Base-by-base conservation (phyloP, 2,329 filamentous ascomycete genomes). In the Coniochaeta prunicola region DNA sequence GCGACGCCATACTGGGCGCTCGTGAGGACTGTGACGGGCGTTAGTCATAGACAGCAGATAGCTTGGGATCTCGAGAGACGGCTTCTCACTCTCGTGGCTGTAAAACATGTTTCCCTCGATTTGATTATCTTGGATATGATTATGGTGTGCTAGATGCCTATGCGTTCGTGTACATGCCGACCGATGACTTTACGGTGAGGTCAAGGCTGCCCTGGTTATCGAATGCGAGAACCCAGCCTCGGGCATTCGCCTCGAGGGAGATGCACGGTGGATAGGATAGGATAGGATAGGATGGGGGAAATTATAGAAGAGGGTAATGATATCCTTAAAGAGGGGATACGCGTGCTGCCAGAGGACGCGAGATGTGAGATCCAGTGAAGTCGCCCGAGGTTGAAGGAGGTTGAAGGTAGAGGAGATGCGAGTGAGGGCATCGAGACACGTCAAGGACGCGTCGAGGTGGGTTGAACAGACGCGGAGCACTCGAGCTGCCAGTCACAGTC, bases 1-100 rank as follows among this genome's bases (percentile, higher is more conserved):
- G 93, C 89, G 59, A 99, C 90, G 59, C 94, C 94, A 82, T 97
- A 90, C 71, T 94, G 88, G 69, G 86, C 86, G 62, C 84, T 93
- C 3, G 87, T 94, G 58, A 99, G 84, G 60, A 99, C 85, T 88
- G 59, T 38, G 12, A 21, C n/a, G 48, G 24, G 10, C 21, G 65
- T 76, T 50, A 74, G 68, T 13, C 38, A n/a, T n/a, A n/a, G n/a
- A n/a, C 54, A 28, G 24, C 2, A 21, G 4, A 0, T 6, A 33
- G 7, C 10, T 13, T 26, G 17, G 30, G 15, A n/a, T 3, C n/a
- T n/a, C n/a, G n/a, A n/a, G 10, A 40, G 31, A 12, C 15, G 21
- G 12, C 15, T 74, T 21, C 87, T 70, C 78, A 94, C 93, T 91
- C 75, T 97, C 92, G 76, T 96, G 91, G 67, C 90, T 96, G 77